phyloP scores from a whole-genome alignment of 2,329 filamentous ascomycete species.

The Xylaria sp. region DNA sequence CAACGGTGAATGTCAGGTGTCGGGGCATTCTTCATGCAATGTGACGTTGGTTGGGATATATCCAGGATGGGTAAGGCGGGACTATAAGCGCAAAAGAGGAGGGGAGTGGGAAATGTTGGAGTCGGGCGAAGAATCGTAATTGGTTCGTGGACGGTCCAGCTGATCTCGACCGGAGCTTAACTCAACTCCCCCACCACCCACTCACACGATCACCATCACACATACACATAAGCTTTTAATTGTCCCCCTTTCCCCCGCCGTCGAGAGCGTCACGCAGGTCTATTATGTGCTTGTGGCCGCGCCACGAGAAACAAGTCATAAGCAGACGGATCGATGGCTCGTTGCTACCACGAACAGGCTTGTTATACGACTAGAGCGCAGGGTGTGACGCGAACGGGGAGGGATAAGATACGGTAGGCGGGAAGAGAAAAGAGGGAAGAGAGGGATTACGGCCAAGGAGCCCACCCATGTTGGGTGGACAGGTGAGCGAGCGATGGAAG shows the following conservation, averaged over 20 bases:
- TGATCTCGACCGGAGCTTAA: slow-evolving; percentile 48
- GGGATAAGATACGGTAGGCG: background rate
- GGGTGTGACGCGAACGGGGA: background rate
- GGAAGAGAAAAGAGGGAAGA: background rate
- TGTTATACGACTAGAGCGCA: background rate
- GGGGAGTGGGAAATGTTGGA: slow-evolving; percentile 28
- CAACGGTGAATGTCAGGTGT: background rate
- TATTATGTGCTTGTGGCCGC: background rate
- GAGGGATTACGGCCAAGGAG: background rate
- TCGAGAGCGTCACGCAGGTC: background rate
- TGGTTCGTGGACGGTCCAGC: slow-evolving; percentile 53
- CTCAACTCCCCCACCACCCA: slow-evolving; percentile 7
- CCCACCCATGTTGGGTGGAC: background rate
- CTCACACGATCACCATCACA: background rate
- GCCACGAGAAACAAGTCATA: slow-evolving; percentile 4
- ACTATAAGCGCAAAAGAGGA: background rate
- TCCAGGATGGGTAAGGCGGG: background rate
- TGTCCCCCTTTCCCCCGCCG: background rate
- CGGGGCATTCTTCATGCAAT: background rate
- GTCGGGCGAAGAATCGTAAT: slow-evolving; percentile 45
- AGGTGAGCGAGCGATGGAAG: slow-evolving; percentile 5
- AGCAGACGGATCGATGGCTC: background rate
- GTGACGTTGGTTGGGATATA: slow-evolving; percentile 12
- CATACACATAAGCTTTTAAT: background rate
- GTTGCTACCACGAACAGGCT: background rate